Evolutionary conservation across 73 alveolate species (phyloP).

Genomic region (Blepharisma japonicum): DNA sequence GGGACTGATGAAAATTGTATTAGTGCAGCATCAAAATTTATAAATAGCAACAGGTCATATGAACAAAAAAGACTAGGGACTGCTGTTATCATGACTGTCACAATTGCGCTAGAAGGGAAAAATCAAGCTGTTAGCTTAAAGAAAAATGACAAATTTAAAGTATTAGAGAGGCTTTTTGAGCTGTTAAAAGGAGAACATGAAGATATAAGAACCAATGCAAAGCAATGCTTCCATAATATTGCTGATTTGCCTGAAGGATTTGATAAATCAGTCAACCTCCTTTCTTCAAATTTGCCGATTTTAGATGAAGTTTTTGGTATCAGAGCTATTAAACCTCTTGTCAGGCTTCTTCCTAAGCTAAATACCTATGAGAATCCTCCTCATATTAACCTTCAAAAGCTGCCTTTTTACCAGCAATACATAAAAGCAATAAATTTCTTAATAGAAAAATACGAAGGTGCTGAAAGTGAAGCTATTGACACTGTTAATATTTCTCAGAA

Average conservation of each 20-base stretch:
- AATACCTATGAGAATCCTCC: constrained; percentile 74
- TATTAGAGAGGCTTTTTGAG: constrained; percentile 64
- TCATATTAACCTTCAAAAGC: constrained; percentile 53
- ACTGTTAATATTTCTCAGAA: constrained; percentile 84
- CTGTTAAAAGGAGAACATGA: constrained; percentile 51
- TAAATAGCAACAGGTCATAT: constrained; percentile 48
- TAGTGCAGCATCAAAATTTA: constrained; percentile 71
- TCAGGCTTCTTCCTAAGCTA: constrained; percentile 75
- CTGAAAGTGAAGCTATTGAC: constrained; percentile 74
- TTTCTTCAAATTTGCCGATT: constrained; percentile 66
- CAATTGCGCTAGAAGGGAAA: constrained; percentile 68
- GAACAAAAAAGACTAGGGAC: constrained; percentile 46
- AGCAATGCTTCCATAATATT: constrained; percentile 71
- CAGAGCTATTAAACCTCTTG: constrained; percentile 73
- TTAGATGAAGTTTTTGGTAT: constrained; percentile 88
- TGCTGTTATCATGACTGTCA: constrained; percentile 58
- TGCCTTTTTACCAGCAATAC: constrained; percentile 59
- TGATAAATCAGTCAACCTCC: constrained; percentile 72
- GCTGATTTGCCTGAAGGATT: constrained; percentile 91
- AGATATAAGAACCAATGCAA: constrained; percentile 75
- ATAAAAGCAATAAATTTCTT: constrained; percentile 67
- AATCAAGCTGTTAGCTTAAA: constrained; percentile 53
- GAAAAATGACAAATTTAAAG: constrained; percentile 49
- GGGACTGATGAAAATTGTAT: constrained; percentile 75
- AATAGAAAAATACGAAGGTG: constrained; percentile 75